These are phyloP conservation scores for Geranomyces michiganensis DNA, from an alignment of 192 early-diverging fungal species.

Conservation along the genomic window DNA sequence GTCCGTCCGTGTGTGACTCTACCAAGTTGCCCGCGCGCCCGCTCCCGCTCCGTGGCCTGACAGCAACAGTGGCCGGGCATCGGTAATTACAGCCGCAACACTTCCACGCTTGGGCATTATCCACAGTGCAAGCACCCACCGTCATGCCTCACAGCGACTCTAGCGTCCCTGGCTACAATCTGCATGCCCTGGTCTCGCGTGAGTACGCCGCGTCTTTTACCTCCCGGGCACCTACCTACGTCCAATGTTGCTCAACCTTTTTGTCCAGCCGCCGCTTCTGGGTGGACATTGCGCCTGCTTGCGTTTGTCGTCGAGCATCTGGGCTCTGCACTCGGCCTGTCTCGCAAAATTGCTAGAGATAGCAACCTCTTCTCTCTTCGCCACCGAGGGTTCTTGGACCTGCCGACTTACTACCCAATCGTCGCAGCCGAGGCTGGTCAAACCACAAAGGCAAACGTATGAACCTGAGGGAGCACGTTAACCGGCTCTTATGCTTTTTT, in stretches of 20 bases:
- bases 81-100: too few relatives aligned
- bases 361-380: slow-evolving; percentile 28
- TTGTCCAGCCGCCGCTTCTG: slow-evolving; percentile 14
- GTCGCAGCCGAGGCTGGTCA: slow-evolving; percentile 1
- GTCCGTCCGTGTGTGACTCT: too few relatives aligned
- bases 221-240: neutral
- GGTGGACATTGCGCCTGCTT: slow-evolving; percentile 18
- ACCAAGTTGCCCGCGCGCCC: too few relatives aligned
- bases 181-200: neutral
- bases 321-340: slow-evolving; percentile 12
- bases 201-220: neutral
- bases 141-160: too few relatives aligned
- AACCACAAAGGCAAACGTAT: neutral
- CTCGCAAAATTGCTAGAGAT: slow-evolving; percentile 27
- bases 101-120: too few relatives aligned
- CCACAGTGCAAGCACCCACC: too few relatives aligned
- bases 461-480: neutral
- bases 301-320: slow-evolving; percentile 10
- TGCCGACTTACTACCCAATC: slow-evolving; percentile 27
- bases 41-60: too few relatives aligned
- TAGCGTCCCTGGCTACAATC: slow-evolving; percentile 5
- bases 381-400: neutral
- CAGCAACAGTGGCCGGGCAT: too few relatives aligned
- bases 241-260: neutral
- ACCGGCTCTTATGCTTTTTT: neutral